Evolutionary conservation across 1,284 basidiomycete species (phyloP).

Genomic region (Xerocomus nothofagi): DNA sequence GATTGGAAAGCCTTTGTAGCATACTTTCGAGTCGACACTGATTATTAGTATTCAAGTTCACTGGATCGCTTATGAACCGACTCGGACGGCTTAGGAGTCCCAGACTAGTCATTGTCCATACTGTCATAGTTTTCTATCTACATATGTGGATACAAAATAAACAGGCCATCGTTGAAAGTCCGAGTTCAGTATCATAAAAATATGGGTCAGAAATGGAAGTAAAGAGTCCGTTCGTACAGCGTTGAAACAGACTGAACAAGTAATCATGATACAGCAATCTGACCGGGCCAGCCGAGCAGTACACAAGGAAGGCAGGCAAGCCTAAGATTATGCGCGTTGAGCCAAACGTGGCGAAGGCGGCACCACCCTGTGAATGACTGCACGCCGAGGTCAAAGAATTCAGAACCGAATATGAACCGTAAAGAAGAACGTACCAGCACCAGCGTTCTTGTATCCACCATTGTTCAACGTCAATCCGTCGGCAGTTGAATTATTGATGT

Average conservation of each 20-base stretch:
- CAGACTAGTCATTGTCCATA: too few species aligned
- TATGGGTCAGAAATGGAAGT: not conserved
- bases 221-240: not conserved
- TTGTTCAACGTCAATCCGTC: constrained; percentile 18
- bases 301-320: too few species aligned
- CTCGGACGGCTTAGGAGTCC: too few species aligned
- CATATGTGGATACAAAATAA: not conserved
- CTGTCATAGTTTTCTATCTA: too few species aligned
- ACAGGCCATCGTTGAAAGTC: not conserved
- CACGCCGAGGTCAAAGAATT: not conserved
- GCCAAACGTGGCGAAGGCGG: not conserved
- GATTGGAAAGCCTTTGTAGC: too few species aligned
- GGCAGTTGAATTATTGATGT: not conserved
- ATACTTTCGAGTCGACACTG: too few species aligned
- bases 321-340: not conserved
- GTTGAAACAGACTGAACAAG: not conserved
- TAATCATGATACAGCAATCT: not conserved
- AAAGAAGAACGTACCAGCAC: constrained; percentile 14
- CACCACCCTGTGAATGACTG: constrained; percentile 12
- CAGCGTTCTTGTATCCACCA: constrained; percentile 4
- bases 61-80: too few species aligned
- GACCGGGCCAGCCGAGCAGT: not conserved
- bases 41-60: too few species aligned
- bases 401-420: not conserved
- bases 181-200: not conserved